Percentiles rank a stretch among this genome's conserved stretches.
These are phyloP conservation scores for Sisymbrium altissimum DNA, from an alignment of 345 rosid species.

Conservation along the genomic window DNA sequence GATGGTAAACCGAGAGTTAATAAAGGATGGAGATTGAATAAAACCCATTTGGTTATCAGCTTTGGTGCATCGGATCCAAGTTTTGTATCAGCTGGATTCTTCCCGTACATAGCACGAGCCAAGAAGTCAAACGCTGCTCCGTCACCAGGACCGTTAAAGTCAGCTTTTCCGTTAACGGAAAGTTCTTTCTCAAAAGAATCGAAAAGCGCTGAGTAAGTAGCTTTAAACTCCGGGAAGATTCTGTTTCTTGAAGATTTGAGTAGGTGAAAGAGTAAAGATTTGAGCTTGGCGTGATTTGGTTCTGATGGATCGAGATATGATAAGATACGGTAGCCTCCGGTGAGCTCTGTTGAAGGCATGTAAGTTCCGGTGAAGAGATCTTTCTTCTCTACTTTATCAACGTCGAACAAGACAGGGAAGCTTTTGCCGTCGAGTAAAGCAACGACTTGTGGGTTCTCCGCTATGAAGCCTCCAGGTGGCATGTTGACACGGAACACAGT, in stretches of 20 bases:
- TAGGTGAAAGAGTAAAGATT: constrained; percentile 58
- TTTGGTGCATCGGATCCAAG: constrained; percentile 66
- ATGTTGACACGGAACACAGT: constrained; percentile 68
- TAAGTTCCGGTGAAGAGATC: constrained; percentile 85
- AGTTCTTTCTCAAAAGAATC: constrained; percentile 54
- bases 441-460: constrained; percentile 59
- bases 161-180: constrained; percentile 56
- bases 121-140: constrained; percentile 74
- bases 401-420: constrained; percentile 79
- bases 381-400: constrained; percentile 73
- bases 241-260: constrained; percentile 52
- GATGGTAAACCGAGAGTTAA: constrained; percentile 60
- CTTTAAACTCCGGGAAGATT: constrained; percentile 71
- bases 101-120: constrained; percentile 48
- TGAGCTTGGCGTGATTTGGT: constrained; percentile 68
- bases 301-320: constrained; percentile 90
- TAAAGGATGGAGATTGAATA: constrained; percentile 60
- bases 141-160: constrained; percentile 45
- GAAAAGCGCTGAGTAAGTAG: constrained; percentile 49
- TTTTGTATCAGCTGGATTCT: constrained; percentile 51
- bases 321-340: constrained; percentile 79
- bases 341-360: constrained; percentile 80
- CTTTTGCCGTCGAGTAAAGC: constrained; percentile 88
- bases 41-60: constrained; percentile 59
- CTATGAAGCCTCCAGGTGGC: constrained; percentile 80